Evolutionary conservation across 2,329 filamentous ascomycete species (phyloP), one percentile per base, ranked within the genome.

Genomic region (Colletotrichum musae): DNA sequence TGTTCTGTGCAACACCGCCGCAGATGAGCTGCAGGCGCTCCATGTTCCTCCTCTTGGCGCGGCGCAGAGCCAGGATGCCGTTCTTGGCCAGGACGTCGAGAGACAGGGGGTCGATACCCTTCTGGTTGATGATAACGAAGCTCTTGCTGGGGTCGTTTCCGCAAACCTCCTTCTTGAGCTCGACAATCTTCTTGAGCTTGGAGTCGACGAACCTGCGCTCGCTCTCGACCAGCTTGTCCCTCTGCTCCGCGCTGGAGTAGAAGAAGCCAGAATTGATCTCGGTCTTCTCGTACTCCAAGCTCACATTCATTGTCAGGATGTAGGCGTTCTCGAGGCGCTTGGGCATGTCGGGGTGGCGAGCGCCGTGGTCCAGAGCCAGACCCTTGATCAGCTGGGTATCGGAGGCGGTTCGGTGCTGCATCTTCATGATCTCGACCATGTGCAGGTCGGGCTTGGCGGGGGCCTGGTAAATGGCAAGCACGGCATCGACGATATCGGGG

Each of bases 351-450:
- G 96, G 96, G 83, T 99, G 96, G 78, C 96, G 90, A 13, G 96
- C 95, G 74, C 96, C 96, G 81, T 99, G 96, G 77, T 99, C 96
- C 70, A 99, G 86, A 10, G 94, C 96, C 68, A 99, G 87, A 70
- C 96, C 96, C 73, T 93, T 91, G 81, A 99, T 98, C 69, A 99
- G 90, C 82, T 97, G 94, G 66, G 96, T 99, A 81, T 99, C 96
- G 39, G 96, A 94, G 68, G 95, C 95, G 60, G 94, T 94, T 75
- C 95, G 93, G 85, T 99, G 96, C 85, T 99, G 96, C 95, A 99
- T 98, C 81, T 97, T 98, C 96, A 99, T 99, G 77, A 99, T 98
- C 84, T 99, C 96, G 74, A 99, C 89, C 96, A 99, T 99, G 86
- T 98, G 95, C 77, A 99, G 83, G 83, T 99, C 96, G 65, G 97